Evolutionary conservation across 2,329 filamentous ascomycete genomes (phyloP).

Genomic region (Periconia sp.): DNA sequence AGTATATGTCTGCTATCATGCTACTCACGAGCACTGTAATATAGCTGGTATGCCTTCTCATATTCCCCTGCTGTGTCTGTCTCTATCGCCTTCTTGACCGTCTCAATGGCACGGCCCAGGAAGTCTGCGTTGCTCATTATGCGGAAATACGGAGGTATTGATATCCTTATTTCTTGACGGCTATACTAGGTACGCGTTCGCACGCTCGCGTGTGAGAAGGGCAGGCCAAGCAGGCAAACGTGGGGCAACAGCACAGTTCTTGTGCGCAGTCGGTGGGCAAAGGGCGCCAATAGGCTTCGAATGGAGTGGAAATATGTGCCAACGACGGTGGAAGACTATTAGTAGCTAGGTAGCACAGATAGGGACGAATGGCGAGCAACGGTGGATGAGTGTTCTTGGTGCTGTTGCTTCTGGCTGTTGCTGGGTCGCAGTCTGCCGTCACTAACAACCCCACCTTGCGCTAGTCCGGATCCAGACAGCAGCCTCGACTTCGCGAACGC

Average conservation of each 20-base stretch:
- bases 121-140: constrained; percentile 95
- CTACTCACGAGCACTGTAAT: constrained; percentile 75
- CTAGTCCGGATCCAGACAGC: constrained; percentile 30
- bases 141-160: neutral
- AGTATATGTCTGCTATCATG: neutral
- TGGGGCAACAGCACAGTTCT: too few relatives aligned
- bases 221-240: too few relatives aligned
- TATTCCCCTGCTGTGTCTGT: constrained; percentile 95
- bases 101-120: constrained; percentile 92
- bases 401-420: constrained; percentile 11
- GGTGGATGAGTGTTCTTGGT: constrained; percentile 5
- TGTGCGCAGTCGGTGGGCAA: too few relatives aligned
- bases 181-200: too few relatives aligned
- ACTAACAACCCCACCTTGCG: constrained; percentile 12
- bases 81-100: constrained; percentile 97
- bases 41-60: constrained; percentile 93
- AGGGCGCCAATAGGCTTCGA: too few relatives aligned
- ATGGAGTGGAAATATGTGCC: too few relatives aligned
- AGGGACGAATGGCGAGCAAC: too few relatives aligned
- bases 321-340: too few relatives aligned
- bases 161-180: neutral
- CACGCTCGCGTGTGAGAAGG: too few relatives aligned
- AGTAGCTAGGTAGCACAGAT: too few relatives aligned
- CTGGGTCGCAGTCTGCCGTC: constrained; percentile 5
- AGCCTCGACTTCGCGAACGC: constrained; percentile 30